These are phyloP conservation scores for Neurospora discreta DNA, from an alignment of 495 filamentous ascomycete genomes.

Conservation along the genomic window DNA sequence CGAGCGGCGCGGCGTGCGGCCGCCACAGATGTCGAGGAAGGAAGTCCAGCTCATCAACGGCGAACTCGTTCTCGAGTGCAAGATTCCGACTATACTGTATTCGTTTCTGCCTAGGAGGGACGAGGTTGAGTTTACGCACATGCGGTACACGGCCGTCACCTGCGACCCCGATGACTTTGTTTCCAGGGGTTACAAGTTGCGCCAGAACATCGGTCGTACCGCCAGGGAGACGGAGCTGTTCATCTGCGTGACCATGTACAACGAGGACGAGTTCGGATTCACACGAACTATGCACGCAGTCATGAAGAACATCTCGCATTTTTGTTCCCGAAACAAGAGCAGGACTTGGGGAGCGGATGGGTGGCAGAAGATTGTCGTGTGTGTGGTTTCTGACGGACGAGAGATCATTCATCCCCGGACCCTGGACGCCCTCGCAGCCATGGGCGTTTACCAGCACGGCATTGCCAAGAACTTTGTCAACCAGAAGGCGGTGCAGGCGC, in stretches of 20 bases:
- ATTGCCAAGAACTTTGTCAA: constrained; percentile 99
- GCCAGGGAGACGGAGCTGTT: constrained; percentile 93
- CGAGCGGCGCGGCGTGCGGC: constrained; percentile 68
- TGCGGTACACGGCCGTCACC: constrained; percentile 99
- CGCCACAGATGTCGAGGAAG: constrained; percentile 82
- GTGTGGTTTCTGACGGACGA: constrained; percentile 87
- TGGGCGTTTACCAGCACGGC: constrained; percentile 98
- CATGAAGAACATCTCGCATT: constrained; percentile 95
- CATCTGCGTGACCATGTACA: constrained; percentile 99
- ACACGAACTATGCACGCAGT: constrained; percentile 98
- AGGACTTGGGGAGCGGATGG: constrained; percentile 94
- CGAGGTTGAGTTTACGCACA: constrained; percentile 95
- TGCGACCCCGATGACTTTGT: constrained; percentile 96
- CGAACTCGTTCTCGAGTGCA: constrained; percentile 95
- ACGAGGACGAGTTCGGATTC: constrained; percentile 93
- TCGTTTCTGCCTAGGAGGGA: constrained; percentile 86
- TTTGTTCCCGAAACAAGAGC: constrained; percentile 84
- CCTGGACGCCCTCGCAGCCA: constrained; percentile 87
- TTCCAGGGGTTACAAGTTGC: constrained; percentile 76
- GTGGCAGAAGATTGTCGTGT: constrained; percentile 99
- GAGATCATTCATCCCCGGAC: constrained; percentile 91
- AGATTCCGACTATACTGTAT: constrained; percentile 95
- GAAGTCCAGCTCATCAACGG: constrained; percentile 95
- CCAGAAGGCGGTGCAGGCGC: constrained; percentile 67
- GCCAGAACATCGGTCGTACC: constrained; percentile 85